phyloP scores from a whole-genome alignment of 495 filamentous ascomycete species.

The Mycothermus thermophilus region DNA sequence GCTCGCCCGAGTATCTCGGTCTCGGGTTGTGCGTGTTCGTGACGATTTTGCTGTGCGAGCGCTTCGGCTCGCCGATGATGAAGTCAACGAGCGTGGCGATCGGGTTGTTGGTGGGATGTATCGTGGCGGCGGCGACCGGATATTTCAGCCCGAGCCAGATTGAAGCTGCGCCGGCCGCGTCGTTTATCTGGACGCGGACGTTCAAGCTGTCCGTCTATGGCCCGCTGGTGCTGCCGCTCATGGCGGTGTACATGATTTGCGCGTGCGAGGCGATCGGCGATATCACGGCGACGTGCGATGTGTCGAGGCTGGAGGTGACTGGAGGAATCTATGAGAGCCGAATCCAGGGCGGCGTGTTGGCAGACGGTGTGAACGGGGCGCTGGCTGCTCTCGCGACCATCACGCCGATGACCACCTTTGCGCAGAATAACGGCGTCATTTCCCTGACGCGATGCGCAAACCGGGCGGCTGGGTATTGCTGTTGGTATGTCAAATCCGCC shows the following conservation, averaged over 20 bases:
- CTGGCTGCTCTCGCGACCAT: slow-evolving; percentile 73
- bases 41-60: slow-evolving; percentile 78
- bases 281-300: slow-evolving; percentile 63
- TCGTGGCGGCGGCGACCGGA: slow-evolving; percentile 69
- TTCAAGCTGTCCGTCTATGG: slow-evolving; percentile 72
- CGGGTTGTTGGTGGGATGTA: slow-evolving; percentile 73
- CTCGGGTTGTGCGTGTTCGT: slow-evolving; percentile 82
- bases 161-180: slow-evolving; percentile 54
- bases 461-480: slow-evolving; percentile 65
- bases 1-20: slow-evolving; percentile 73
- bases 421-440: slow-evolving; percentile 91
- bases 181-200: slow-evolving; percentile 84
- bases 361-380: slow-evolving; percentile 72
- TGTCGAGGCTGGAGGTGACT: slow-evolving; percentile 71
- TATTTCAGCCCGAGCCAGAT: slow-evolving; percentile 69
- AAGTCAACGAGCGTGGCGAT: slow-evolving; percentile 60
- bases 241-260: slow-evolving; percentile 78
- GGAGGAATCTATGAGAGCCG: slow-evolving; percentile 72
- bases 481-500: slow-evolving; percentile 66
- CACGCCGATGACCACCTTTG: slow-evolving; percentile 61
- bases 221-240: slow-evolving; percentile 66
- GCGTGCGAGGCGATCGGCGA: slow-evolving; percentile 85
- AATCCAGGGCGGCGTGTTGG: slow-evolving; percentile 79
- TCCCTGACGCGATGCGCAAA: slow-evolving; percentile 81
- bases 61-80: slow-evolving; percentile 61